These are phyloP conservation scores for Porphyrellus cyaneotinctus DNA, from an alignment of 768 basidiomycete species.

Conservation along the genomic window DNA sequence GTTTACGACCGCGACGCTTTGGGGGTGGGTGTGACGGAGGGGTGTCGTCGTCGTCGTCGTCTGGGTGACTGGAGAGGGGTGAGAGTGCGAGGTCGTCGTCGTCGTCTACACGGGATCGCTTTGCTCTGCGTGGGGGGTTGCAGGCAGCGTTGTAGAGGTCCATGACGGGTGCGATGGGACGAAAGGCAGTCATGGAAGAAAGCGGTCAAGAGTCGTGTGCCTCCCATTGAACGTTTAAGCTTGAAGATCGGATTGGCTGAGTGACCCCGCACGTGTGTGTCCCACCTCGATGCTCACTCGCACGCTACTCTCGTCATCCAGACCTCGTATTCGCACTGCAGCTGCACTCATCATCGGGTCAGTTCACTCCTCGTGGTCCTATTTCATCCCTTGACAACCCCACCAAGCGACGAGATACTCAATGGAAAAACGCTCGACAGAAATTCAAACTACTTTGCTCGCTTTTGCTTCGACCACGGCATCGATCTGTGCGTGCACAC, in stretches of 20 bases:
- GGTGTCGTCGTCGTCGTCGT: slow-evolving; percentile 28
- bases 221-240: background rate
- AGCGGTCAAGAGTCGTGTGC: slow-evolving; percentile 21
- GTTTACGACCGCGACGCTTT: slow-evolving; percentile 70
- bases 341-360: slow-evolving; percentile 79
- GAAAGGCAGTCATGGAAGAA: slow-evolving; percentile 3
- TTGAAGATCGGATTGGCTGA: too few relatives aligned
- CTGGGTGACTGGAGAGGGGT: slow-evolving; percentile 17
- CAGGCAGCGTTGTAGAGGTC: slow-evolving; percentile 35
- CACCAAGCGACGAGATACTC: slow-evolving; percentile 79
- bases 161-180: slow-evolving; percentile 27
- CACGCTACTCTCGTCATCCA: background rate
- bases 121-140: slow-evolving; percentile 46
- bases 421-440: slow-evolving; percentile 87
- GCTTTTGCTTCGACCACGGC: slow-evolving; percentile 85
- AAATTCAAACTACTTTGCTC: slow-evolving; percentile 84
- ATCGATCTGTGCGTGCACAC: slow-evolving; percentile 57
- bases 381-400: background rate
- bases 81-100: background rate
- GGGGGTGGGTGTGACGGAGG: slow-evolving; percentile 27
- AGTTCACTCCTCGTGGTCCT: too few relatives aligned
- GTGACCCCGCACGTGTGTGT: too few relatives aligned
- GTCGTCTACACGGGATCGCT: slow-evolving; percentile 34
- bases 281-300: background rate
- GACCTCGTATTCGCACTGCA: slow-evolving; percentile 39